Evolutionary conservation across 2,329 filamentous ascomycete species (phyloP), one percentile per base, ranked within the genome.

Genomic region (Talaromyces sp.): DNA sequence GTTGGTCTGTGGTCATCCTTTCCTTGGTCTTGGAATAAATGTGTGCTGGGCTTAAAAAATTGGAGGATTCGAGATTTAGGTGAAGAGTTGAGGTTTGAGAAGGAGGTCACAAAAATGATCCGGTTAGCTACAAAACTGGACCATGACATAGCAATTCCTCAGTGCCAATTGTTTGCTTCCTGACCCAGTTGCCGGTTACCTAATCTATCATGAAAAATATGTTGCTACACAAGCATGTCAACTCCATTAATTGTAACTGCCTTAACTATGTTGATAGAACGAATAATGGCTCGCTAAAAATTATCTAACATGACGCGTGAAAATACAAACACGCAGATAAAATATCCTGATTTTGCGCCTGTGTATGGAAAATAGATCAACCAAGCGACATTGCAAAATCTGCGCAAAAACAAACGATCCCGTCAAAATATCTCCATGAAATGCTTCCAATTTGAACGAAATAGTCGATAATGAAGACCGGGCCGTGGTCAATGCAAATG

Each of bases 381-480:
- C 45, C 11, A 45, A 62, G 31, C 13, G 10, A 61, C 19, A 50
- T 22, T 39, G 35, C 33, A 41, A 58, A 71, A 62, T 73, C 76
- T 65, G 56, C 72, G 27, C 64, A 70, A 11, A 63, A 67, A 45
- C 58, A 66, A 66, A 37, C 68, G 69, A 33, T 74, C 75, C 19
- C 70, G 75, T 39, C 71, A 76, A 66, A 69, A 19, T 77, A 76
- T 68, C 67, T 19, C 22, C 69, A 67, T 25, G 73, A 72, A 17
- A 67, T 75, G 13, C 50, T 56, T 57, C 39, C 61, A 57, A 62
- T 47, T 57, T 57, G 31, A 45, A 63, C 57, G 43, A 33, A 63
- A 37, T 57, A 62, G 17, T 39, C 25, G 45, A 43, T 33, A 57
- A 63, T 22, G 37, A 31, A 39, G n/a, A 49, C 25, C 49, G 41